These are phyloP conservation scores for Asterophora parasitica DNA, from an alignment of 768 basidiomycete species.

Conservation along the genomic window DNA sequence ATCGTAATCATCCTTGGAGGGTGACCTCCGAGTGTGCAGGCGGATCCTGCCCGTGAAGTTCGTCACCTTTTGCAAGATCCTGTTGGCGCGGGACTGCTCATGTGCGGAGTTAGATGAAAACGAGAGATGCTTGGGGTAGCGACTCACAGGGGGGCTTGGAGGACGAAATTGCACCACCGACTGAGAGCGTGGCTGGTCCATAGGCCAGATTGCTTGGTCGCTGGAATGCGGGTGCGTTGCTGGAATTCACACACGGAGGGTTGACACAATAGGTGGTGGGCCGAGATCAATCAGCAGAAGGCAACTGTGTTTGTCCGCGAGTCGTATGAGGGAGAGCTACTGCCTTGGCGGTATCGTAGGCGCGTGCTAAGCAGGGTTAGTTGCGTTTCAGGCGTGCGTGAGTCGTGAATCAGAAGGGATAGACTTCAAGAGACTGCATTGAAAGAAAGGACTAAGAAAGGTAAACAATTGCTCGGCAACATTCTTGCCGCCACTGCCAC, in stretches of 20 bases:
- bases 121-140: not conserved
- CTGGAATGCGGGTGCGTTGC: no score
- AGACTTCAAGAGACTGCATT: no score
- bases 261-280: no score
- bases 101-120: not conserved
- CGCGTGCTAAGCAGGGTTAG: no score
- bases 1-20: conserved; percentile 19
- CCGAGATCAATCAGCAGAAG: not conserved
- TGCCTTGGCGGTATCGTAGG: not conserved
- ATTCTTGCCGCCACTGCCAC: not conserved
- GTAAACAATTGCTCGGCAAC: not conserved
- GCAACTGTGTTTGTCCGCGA: not conserved
- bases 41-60: conserved; percentile 33
- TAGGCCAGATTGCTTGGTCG: not conserved
- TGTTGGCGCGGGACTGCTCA: conserved; percentile 25
- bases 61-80: conserved; percentile 36
- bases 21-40: conserved; percentile 16
- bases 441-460: no score
- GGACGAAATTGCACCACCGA: conserved; percentile 17
- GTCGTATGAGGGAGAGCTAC: not conserved
- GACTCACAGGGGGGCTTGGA: not conserved
- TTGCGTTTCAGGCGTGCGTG: no score
- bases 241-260: no score
- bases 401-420: no score
- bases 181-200: conserved; percentile 23